Evolutionary conservation across 2,329 filamentous ascomycete genomes (phyloP), one percentile per base, ranked within the genome.

Genomic region (Colletotrichum simmondsii): DNA sequence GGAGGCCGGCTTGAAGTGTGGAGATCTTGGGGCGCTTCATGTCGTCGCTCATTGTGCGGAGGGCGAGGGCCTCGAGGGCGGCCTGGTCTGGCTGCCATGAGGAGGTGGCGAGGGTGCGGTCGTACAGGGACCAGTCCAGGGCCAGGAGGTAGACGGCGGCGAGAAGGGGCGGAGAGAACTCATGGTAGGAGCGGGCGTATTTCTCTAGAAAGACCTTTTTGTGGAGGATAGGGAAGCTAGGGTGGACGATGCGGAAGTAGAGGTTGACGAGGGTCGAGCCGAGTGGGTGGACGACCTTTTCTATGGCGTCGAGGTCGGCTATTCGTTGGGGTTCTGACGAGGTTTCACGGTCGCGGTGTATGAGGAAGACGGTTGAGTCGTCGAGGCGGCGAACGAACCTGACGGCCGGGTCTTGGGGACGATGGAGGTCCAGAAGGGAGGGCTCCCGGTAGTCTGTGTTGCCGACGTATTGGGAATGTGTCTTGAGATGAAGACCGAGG

Each of bases 181-280:
- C 88, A 52, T 86, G 84, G 75, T 90, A 87, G 0, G 88, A 88
- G 12, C 87, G 83, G 32, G 84, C 84, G 75, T 92, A 91, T 77
- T 91, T 91, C 76, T 91, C 89, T 49, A 91, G 82, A 72, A 90
- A 92, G 14, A 91, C 89, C 37, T 86, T 87, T 77, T 91, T 91
- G 76, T 91, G 88, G 4, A 91, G 78, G 59, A 91, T 86, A 1
- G 89, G 89, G 75, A 89, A 90, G 69, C 84, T 86, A 0, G 89
- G 89, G 75, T 91, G 89, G 10, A 91, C 85, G 52, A 90, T 87
- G 30, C 88, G 84, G 78, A 93, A 93, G 82, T 93, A 94, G 24
- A 93, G 85, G 75, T 92, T 90, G 75, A 94, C 86, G 58, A 94
- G 82, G 10, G 87, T 87, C 61, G 87, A 86, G 22, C 92, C 92